Evolutionary conservation across 768 basidiomycete genomes (phyloP), one percentile per base, ranked within the genome.

Genomic region (Auricularia sp.): DNA sequence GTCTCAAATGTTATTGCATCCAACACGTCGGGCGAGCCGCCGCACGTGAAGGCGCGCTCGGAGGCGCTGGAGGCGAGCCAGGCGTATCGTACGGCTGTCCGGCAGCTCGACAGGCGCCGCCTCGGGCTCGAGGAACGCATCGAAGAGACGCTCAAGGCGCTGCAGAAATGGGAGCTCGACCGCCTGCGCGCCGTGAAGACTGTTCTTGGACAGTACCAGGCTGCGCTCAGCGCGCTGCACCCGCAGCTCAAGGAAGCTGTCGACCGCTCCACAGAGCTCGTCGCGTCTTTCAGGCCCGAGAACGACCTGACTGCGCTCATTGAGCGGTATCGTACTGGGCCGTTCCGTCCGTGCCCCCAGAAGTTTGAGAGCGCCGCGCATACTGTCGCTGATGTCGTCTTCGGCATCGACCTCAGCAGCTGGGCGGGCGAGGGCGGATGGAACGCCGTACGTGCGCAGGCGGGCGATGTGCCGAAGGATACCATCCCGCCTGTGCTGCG

Each of bases 291-390:
- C 74, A 87, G 93, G 66, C 93, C 94, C 2, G 93, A 97, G 67
- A 85, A 86, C 1, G 94, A 94, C 76, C 75, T 95, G 62, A 86
- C 78, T 12, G 92, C 90, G 10, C 82, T 96, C 61, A 93, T 97
- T 66, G 94, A 97, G 73, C 87, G 91, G 11, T 92, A 93, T 72
- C 85, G 95, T 63, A 96, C 93, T 1, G 95, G 95, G 0, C 90
- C 94, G 0, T 98, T 97, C 86, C 81, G 89, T 47, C 95, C 95
- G 0, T 79, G 78, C 43, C 84, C 95, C 0, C 91, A 92, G 63
- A 78, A 94, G 10, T 98, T 93, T 74, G 92, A 96, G 71, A 88
- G 87, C 3, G 82, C 93, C 36, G 79, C 88, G 8, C 91, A 91
- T 68, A 87, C 90, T 58, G 89, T 90, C 69, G 83, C 84, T 0